phyloP scores from a whole-genome alignment of 345 rosid genomes.

The Aegle marmelos region DNA sequence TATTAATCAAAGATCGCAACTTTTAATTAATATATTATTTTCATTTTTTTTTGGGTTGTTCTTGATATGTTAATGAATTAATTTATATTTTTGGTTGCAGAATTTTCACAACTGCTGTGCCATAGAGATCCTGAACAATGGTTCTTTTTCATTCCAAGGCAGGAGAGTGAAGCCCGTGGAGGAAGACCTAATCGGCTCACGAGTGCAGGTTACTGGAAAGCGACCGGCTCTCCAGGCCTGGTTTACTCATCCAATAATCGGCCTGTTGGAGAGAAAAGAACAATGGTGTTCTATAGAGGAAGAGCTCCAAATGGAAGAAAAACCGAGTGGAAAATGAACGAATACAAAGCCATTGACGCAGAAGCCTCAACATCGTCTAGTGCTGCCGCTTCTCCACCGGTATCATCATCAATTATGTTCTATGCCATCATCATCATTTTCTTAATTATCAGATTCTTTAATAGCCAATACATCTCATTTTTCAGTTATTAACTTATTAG shows the following conservation, averaged over 20 bases:
- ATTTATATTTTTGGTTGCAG: slow-evolving; percentile 12
- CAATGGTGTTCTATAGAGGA: slow-evolving; percentile 49
- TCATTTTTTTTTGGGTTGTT: not conserved
- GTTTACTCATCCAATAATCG: slow-evolving; percentile 32
- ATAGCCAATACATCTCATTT: not conserved
- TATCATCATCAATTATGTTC: not conserved
- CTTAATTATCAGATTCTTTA: not conserved
- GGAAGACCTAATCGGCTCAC: slow-evolving; percentile 45
- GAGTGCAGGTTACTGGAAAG: slow-evolving; percentile 43
- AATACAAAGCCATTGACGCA: slow-evolving; percentile 32
- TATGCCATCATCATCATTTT: not conserved
- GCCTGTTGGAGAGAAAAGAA: slow-evolving; percentile 35
- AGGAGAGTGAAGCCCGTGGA: slow-evolving; percentile 37
- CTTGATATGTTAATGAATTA: not conserved
- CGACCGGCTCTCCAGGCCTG: slow-evolving; percentile 38
- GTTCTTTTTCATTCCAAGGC: slow-evolving; percentile 49
- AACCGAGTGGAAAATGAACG: slow-evolving; percentile 55
- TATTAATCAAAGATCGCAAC: not conserved
- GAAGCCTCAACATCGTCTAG: slow-evolving; percentile 10
- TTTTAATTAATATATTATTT: not conserved
- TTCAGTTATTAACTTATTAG: not conserved
- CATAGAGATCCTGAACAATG: slow-evolving; percentile 41
- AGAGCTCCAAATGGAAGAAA: slow-evolving; percentile 43
- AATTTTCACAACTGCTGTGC: slow-evolving; percentile 27
- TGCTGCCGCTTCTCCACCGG: not conserved